Conservation (phyloP, 768 basidiomycete species). For the Lactarius sp. region DNA sequence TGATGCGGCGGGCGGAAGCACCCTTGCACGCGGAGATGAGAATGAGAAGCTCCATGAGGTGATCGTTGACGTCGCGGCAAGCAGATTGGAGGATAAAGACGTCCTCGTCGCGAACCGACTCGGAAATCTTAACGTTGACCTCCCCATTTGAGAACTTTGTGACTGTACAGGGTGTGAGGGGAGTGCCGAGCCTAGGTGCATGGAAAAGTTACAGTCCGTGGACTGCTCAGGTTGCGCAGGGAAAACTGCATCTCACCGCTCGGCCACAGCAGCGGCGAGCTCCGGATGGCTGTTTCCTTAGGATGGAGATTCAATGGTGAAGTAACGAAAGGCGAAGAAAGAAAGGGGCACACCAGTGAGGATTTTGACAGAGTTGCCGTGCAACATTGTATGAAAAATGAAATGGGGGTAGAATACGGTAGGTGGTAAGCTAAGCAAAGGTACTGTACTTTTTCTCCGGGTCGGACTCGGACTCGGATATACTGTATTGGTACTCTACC, state of each 20-base stretch:
- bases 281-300: slow-evolving; percentile 96
- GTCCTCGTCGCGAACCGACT: slow-evolving; percentile 96
- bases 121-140: slow-evolving; percentile 90
- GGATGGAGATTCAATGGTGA: slow-evolving; percentile 22
- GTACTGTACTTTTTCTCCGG: neutral
- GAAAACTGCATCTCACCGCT: slow-evolving; percentile 76
- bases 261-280: slow-evolving; percentile 91
- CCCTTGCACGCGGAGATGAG: slow-evolving; percentile 98
- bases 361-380: slow-evolving; percentile 76
- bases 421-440: neutral
- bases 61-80: slow-evolving; percentile 87
- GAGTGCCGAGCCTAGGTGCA: slow-evolving; percentile 73
- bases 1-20: slow-evolving; percentile 90
- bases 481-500: neutral
- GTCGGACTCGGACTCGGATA: too few species aligned
- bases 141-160: slow-evolving; percentile 94
- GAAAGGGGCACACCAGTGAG: slow-evolving; percentile 52
- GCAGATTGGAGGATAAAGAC: slow-evolving; percentile 97
- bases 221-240: slow-evolving; percentile 36
- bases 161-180: slow-evolving; percentile 79
- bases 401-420: neutral
- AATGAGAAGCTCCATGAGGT: slow-evolving; percentile 97
- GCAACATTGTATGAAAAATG: slow-evolving; percentile 50
- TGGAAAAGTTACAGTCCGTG: slow-evolving; percentile 44
- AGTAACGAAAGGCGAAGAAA: neutral